Base-by-base conservation (phyloP, 768 basidiomycete genomes). In the Tubosaeta sp. region DNA sequence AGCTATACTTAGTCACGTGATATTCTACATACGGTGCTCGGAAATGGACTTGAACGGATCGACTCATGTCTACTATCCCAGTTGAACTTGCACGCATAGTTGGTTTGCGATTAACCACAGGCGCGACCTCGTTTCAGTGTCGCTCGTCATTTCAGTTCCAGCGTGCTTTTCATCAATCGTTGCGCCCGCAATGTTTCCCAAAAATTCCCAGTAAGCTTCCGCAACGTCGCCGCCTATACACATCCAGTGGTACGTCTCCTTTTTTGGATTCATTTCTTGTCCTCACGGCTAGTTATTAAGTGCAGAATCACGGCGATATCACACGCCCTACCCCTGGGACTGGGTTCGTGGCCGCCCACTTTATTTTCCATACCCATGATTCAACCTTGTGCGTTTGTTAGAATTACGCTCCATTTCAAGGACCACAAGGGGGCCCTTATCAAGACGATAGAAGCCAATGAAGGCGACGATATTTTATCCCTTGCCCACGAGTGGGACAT, bases 401-500 rank as follows among this genome's bases (percentile, higher is more conserved):
- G 94, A 14, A 84, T 98, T 61, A 94, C 86, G 61, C 72, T 97
- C 12, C 84, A 89, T 63, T 99, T 95, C 76, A 84, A 87, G 55
- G 92, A 95, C 66, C 76, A 90, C 9, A 91, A 90, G 60, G 95
- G 93, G 4, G 76, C 76, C 29, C 73, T 79, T n/a, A 75, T 96
- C 38, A 90, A 87, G 70, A 94, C 87, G 0, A 82, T 96, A 9
- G 90, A 97, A 65, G 95, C 80, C 3, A 94, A 87, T 66, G 93
- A 94, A 61, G 96, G 94, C 11, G 95, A 99, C 64, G 92, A 96
- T 64, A 71, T 99, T 32, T 73, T 99, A 30, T 83, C 84, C 21
- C 75, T 99, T 48, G 94, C 94, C 6, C 94, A 96, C 62, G 94
- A 96, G 67, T 83, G 95, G 63, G 95, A 98, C 60, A 82, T 99